Conservation (phyloP, 2,329 filamentous ascomycete genomes). For the Arthrobotrys pseudoclavata region DNA sequence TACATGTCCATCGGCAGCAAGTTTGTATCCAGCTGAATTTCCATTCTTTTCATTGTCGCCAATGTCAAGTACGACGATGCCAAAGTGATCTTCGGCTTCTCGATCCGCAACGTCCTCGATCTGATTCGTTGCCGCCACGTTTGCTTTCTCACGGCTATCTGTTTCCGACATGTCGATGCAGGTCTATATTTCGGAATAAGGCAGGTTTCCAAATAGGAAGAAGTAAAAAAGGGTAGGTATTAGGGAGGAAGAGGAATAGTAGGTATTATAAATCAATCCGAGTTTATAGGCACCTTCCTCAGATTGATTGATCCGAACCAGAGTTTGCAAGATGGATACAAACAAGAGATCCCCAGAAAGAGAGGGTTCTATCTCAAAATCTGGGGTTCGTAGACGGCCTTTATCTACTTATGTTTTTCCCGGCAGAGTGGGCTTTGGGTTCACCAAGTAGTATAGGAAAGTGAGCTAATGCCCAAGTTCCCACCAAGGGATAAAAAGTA, state of each 20-base stretch:
- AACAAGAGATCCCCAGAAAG: constrained; percentile 30
- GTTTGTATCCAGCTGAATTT: constrained; percentile 64
- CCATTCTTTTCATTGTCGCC: constrained; percentile 64
- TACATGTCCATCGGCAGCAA: constrained; percentile 66
- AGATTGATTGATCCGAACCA: constrained; percentile 51
- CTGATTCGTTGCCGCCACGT: constrained; percentile 33
- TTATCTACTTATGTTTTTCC: constrained; percentile 55
- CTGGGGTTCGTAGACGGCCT: constrained; percentile 53
- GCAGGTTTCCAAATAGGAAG: constrained; percentile 18
- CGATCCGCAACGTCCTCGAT: constrained; percentile 46
- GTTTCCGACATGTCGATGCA: constrained; percentile 50
- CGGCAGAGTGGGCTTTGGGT: constrained; percentile 43
- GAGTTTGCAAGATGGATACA: constrained; percentile 45
- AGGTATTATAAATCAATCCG: constrained; percentile 37
- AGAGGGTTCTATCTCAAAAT: constrained; percentile 25
- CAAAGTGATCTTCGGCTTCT: constrained; percentile 46
- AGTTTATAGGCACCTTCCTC: constrained; percentile 53
- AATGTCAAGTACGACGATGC: constrained; percentile 63
- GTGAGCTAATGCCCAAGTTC: neutral
- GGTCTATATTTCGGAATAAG: constrained; percentile 19
- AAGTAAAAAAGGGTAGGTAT: constrained; percentile 29
- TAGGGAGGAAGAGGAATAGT: constrained; percentile 7
- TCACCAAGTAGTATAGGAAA: neutral
- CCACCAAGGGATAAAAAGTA: constrained; percentile 11
- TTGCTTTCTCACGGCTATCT: constrained; percentile 48